Evolutionary conservation across 805 yeast species (phyloP).

Genomic region (Candida silvicultrix): DNA sequence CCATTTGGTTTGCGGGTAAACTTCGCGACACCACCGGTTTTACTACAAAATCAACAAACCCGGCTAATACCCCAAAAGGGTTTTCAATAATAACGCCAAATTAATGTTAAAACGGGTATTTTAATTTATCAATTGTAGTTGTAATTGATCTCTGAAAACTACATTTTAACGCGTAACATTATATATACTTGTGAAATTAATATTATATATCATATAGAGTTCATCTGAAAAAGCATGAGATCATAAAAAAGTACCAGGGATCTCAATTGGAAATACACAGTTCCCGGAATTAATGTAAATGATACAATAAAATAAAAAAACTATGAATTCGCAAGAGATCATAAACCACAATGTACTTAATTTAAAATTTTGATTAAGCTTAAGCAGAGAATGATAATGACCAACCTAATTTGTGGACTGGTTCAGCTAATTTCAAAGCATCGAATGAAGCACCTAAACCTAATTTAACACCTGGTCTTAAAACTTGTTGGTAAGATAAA

Average conservation of each 20-base stretch:
- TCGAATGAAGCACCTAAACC: constrained; percentile 97
- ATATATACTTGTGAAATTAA: not conserved
- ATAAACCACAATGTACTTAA: not conserved
- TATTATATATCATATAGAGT: not conserved
- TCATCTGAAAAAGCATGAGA: not conserved
- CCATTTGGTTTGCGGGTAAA: not conserved
- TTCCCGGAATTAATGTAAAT: not conserved
- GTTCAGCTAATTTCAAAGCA: constrained; percentile 90
- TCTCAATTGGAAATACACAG: not conserved
- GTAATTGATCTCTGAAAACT: not conserved
- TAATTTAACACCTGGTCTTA: constrained; percentile 93
- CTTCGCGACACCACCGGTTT: too few species aligned
- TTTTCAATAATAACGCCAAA: too few species aligned
- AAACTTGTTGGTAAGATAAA: constrained; percentile 86
- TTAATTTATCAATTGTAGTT: too few species aligned
- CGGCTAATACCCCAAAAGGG: too few species aligned
- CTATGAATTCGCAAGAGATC: not conserved
- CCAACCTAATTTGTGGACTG: constrained; percentile 97
- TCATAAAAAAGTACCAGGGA: not conserved
- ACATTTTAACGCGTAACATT: not conserved
- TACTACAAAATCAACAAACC: too few species aligned
- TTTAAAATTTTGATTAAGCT: constrained; percentile 6
- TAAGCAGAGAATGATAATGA: constrained; percentile 91
- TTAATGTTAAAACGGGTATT: too few species aligned
- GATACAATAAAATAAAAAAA: too few species aligned